Conservation (phyloP, 345 rosid species). For the Chamaenerion angustifolium region DNA sequence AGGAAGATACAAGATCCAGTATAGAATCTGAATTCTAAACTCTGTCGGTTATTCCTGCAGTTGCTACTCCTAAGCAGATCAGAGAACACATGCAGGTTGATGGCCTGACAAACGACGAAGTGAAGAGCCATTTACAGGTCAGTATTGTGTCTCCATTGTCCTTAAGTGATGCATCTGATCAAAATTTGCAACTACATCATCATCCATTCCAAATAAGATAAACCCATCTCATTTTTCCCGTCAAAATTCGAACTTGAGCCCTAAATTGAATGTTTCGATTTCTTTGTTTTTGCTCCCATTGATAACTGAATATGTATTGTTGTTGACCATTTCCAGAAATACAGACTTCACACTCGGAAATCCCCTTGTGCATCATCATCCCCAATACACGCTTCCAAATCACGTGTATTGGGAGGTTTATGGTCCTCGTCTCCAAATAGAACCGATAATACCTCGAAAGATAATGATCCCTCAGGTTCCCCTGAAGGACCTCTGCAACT, state of each 20-base stretch:
- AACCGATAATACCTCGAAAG: constrained; percentile 39
- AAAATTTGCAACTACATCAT: too few relatives aligned
- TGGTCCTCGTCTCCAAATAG: constrained; percentile 48
- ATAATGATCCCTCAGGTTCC: constrained; percentile 54
- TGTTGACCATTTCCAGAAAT: constrained; percentile 45
- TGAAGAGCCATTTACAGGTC: constrained; percentile 97
- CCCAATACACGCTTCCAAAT: constrained; percentile 35
- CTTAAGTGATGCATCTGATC: neutral
- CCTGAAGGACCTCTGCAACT: constrained; percentile 91
- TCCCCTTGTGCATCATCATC: constrained; percentile 19
- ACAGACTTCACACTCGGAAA: constrained; percentile 63
- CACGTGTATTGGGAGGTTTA: constrained; percentile 44
- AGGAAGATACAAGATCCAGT: too few relatives aligned
- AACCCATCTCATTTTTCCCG: too few relatives aligned
- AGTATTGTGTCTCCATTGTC: constrained; percentile 3
- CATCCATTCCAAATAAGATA: too few relatives aligned
- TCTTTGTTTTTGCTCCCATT: too few relatives aligned
- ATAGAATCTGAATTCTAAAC: neutral
- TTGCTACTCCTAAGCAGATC: constrained; percentile 94
- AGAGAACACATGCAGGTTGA: constrained; percentile 93
- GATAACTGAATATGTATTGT: constrained; percentile 7
- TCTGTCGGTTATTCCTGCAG: too few relatives aligned
- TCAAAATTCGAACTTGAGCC: neutral
- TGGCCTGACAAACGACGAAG: constrained; percentile 97
- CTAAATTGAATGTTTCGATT: too few relatives aligned